Conservation (phyloP, 345 rosid species). For the Gossypium ekmanianum region DNA sequence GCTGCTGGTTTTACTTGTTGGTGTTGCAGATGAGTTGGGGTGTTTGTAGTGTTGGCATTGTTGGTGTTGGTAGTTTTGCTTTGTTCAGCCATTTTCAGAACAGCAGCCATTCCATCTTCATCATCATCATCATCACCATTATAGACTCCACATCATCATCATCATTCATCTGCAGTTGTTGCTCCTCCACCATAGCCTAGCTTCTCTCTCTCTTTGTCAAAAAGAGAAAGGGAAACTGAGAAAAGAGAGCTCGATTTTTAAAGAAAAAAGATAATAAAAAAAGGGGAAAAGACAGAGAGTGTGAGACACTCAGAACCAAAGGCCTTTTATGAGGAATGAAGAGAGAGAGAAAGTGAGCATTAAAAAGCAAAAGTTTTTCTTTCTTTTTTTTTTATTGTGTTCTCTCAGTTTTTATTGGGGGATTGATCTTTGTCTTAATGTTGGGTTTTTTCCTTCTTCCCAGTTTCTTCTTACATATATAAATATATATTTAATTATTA, state of each 20-base stretch:
- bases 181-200: slow-evolving; percentile 23
- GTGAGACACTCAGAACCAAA: slow-evolving; percentile 8
- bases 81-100: slow-evolving; percentile 42
- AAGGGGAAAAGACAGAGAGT: neutral
- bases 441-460: neutral
- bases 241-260: slow-evolving; percentile 31
- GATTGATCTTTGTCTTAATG: neutral
- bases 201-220: slow-evolving; percentile 15
- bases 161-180: slow-evolving; percentile 14
- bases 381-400: neutral
- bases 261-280: slow-evolving; percentile 1
- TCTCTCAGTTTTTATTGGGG: slow-evolving; percentile 12
- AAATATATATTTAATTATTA: no score
- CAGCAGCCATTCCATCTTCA: slow-evolving; percentile 56
- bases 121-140: neutral
- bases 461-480: no score
- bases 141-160: slow-evolving; percentile 26
- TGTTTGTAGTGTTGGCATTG: slow-evolving; percentile 22
- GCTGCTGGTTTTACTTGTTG: slow-evolving; percentile 37
- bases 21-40: slow-evolving; percentile 25
- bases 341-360: slow-evolving; percentile 28
- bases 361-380: slow-evolving; percentile 50
- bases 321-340: neutral
- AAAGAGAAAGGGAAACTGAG: slow-evolving; percentile 21
- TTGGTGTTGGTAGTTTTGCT: slow-evolving; percentile 31